These are phyloP conservation scores for Penicillium flavigenum DNA, from an alignment of 495 filamentous ascomycete genomes.

Conservation along the genomic window DNA sequence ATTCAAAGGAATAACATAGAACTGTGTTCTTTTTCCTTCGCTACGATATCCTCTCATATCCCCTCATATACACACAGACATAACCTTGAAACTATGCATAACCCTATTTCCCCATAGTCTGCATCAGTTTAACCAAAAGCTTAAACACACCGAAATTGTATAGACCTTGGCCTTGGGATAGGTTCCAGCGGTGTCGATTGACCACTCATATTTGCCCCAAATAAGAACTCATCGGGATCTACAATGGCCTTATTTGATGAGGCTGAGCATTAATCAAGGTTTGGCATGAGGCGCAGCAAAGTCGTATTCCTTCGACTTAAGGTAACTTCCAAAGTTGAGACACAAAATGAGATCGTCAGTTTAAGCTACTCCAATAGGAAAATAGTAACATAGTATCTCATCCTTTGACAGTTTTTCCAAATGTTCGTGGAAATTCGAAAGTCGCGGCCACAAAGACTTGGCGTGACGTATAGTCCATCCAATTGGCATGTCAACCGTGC, in stretches of 20 bases:
- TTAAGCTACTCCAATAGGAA: slow-evolving; percentile 1
- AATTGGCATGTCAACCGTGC: slow-evolving; percentile 2
- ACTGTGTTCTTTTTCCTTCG: background rate
- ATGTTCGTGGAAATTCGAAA: background rate
- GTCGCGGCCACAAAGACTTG: background rate
- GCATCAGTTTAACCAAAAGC: background rate
- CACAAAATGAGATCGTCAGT: background rate
- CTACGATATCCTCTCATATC: background rate
- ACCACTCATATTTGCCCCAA: background rate
- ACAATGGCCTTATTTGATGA: background rate
- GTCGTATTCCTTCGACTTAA: background rate
- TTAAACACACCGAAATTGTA: background rate
- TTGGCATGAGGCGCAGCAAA: slow-evolving; percentile 12
- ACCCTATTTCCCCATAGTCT: background rate
- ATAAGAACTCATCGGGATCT: background rate
- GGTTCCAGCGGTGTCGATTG: background rate
- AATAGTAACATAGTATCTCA: background rate
- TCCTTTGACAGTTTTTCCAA: background rate
- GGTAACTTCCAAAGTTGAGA: background rate
- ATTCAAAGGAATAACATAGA: background rate
- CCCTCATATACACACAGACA: background rate
- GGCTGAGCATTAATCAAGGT: background rate
- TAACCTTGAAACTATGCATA: background rate
- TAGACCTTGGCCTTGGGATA: background rate
- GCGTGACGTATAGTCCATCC: background rate